Evolutionary conservation across 208 protist species (phyloP).

Genomic region (Leishmania guyanensis): DNA sequence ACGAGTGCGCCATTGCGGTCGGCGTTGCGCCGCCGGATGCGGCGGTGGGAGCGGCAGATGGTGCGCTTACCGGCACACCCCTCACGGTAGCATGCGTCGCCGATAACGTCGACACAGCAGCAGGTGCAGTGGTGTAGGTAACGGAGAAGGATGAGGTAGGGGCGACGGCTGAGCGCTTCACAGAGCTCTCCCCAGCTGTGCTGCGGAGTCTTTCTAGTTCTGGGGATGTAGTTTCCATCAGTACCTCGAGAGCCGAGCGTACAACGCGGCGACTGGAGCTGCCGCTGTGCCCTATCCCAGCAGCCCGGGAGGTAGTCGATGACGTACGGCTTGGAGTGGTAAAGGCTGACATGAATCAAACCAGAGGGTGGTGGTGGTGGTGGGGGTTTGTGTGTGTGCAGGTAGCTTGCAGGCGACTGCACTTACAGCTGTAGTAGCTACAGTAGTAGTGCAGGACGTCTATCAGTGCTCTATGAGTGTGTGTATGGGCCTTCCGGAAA

Average conservation of each 20-base stretch:
- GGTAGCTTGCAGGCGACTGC: neutral
- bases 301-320: neutral
- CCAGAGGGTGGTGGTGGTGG: neutral
- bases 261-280: constrained; percentile 53
- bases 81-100: neutral
- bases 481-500: neutral
- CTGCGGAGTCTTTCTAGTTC: constrained; percentile 25
- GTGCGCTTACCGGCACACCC: neutral
- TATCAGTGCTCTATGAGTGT: neutral
- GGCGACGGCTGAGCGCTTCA: neutral
- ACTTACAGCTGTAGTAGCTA: neutral
- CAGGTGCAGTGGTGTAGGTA: constrained; percentile 38
- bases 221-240: constrained; percentile 64
- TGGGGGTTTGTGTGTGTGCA: neutral
- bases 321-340: constrained; percentile 29
- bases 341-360: constrained; percentile 29
- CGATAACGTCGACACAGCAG: neutral
- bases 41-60: neutral
- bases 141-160: constrained; percentile 44
- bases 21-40: neutral
- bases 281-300: constrained; percentile 1
- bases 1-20: neutral
- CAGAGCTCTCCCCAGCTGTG: neutral
- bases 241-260: constrained; percentile 73
- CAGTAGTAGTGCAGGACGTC: neutral